Evolutionary conservation across 164 flowering plant species (phyloP), one percentile per base, ranked within the genome.

Genomic region (Echeveria elegans): DNA sequence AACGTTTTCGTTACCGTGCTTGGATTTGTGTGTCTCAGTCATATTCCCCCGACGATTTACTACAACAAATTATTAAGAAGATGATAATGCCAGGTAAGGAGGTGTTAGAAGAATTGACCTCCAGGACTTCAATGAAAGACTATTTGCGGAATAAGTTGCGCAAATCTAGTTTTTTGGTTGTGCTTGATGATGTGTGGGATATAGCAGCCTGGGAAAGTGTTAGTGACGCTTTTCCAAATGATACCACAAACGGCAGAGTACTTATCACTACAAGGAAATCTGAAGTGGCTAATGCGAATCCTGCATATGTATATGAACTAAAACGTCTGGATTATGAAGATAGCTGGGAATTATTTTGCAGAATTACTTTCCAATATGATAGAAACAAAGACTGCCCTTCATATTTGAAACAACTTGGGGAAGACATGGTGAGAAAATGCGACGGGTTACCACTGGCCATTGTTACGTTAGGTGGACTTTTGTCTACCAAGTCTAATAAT

Each of bases 371-470:
- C 50, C 50, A 6, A 5, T 34, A 43, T 14, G 23, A 26, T 10
- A 16, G 26, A 40, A 18, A 26, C 58, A 23, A 1, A 11, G 6
- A 47, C 2, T 41, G 56, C n/a, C 60, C n/a, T n/a, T n/a, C n/a
- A n/a, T n/a, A n/a, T n/a, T n/a, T n/a, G n/a, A n/a, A 68, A 41
- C 47, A 65, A 31, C 19, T 66, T 15, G 69, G 73, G 26, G 12
- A 24, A 16, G 52, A 70, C 23, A 68, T 80, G 28, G 65, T 75
- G 15, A 38, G 26, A 8, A 58, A 47, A 61, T 78, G 81, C 50
- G 24, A 19, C 1, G 78, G 80, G 1, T 64, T 75, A 18, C 80
- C 80, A 11, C 52, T 81, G 7, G 74, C 77, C n/a, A 64, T 77
- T 21, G 63, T 70, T 21, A 78, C 71, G 10, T 19, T 78, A 2